Evolutionary conservation across 2,329 filamentous ascomycete species (phyloP), one percentile per base, ranked within the genome.

Genomic region (Monosporascus sp.): DNA sequence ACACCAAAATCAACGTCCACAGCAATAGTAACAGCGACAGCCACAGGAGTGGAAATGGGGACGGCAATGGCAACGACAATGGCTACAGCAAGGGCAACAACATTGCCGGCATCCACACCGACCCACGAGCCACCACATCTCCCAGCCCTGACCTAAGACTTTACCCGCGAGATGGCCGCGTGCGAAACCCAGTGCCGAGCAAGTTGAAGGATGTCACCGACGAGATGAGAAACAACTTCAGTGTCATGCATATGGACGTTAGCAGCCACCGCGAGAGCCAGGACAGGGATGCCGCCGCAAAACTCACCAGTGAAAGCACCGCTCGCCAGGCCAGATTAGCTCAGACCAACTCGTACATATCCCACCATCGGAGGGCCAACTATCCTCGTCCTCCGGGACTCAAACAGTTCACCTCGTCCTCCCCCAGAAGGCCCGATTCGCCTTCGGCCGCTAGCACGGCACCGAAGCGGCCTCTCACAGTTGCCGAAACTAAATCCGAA

Each of bases 241-340:
- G 75, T 46, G 80, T 85, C 41, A 83, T 86, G 76, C 80, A 84
- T 52, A 83, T 86, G 72, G 75, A 78, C 36, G 70, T 81, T 25
- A 62, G 63, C 22, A 70, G 70, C 52, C 73, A 69, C 62, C 68
- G 71, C 56, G 73, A 76, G 53, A 73, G 75, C 39, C 70, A 76
- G 49, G 72, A 76, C 41, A 72, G 79, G 47, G 74, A 79, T 62
- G 76, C 77, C 49, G 76, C 80, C 46, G 82, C 82, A 6, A 82
- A 84, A 65, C 77, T 80, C 49, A 79, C 81, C 14, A 86, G 83
- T 61, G 82, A 86, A 63, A 79, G 74, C 59, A 85, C 82, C 14
- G 80, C 78, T 46, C 72, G 79, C 50, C 80, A 81, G 41, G 82
- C 83, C 37, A 79, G 74, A 61, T 69, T 78, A 52, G 81, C 81